Conservation (phyloP, 371 early-diverging fungal genomes). For the Funneliformis caledonium region DNA sequence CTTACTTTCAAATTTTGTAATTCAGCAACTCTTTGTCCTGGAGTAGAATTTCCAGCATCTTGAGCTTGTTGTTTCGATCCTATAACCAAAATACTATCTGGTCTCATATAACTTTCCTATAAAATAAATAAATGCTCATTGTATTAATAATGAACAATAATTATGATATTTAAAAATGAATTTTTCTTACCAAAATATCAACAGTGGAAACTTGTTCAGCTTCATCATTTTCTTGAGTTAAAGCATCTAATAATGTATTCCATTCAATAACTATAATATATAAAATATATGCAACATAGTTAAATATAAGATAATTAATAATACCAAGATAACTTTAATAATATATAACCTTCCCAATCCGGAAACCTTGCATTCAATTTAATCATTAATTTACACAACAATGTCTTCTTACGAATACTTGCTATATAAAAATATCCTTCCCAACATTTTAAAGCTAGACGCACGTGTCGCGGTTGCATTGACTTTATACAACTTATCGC, state of each 20-base stretch:
- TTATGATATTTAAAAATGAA: background rate
- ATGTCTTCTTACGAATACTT: conserved; percentile 48
- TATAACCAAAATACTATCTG: conserved; percentile 35
- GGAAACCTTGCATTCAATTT: conserved; percentile 57
- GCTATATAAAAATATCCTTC: conserved; percentile 60
- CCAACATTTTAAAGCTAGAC: conserved; percentile 61
- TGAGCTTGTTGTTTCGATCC: conserved; percentile 34
- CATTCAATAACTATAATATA: conserved; percentile 52
- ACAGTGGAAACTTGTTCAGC: conserved; percentile 21
- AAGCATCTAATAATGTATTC: conserved; percentile 54
- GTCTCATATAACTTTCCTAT: conserved; percentile 40
- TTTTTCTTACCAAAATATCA: conserved; percentile 34
- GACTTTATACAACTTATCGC: conserved; percentile 52
- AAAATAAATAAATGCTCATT: background rate
- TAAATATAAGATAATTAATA: background rate
- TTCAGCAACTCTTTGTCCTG: conserved; percentile 44
- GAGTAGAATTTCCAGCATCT: background rate
- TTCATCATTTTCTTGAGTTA: conserved; percentile 46
- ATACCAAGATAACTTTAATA: background rate
- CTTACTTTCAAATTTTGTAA: conserved; percentile 52
- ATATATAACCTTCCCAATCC: conserved; percentile 50
- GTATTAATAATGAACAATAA: background rate
- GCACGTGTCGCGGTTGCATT: conserved; percentile 52
- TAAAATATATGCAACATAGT: background rate
- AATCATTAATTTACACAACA: conserved; percentile 54